Evolutionary conservation across 2,329 filamentous ascomycete genomes (phyloP), one percentile per base, ranked within the genome.

Genomic region (Alternaria brassicicola): DNA sequence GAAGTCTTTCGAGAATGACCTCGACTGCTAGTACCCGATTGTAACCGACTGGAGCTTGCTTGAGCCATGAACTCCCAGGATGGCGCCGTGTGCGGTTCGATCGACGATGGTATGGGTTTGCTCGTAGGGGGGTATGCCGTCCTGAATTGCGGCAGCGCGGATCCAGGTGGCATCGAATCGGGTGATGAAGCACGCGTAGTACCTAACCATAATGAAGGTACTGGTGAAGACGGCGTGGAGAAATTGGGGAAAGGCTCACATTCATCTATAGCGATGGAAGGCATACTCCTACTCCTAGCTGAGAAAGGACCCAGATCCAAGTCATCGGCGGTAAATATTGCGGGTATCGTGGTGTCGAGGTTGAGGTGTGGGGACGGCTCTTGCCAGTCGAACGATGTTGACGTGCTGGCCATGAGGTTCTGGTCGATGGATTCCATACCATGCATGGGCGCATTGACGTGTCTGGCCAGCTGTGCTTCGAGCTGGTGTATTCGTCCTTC

Each of bases 401-500:
- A 54, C 13, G 68, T 63, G n/a, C 63, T 56, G n/a, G 63, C 66
- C 59, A 72, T 62, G 33, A 74, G 56, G 48, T 62, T 68, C 35
- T 68, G 59, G 52, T 74, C 66, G 43, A 74, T 71, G 4, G 68
- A 68, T 52, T 76, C 74, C 74, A 77, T 73, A 9, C 73, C 74
- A 36, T 75, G 71, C 69, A 76, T 75, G 19, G 74, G 75, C 8
- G 72, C 68, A 55, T 69, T 75, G 1, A 76, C 71, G 28, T 76
- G 72, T 5, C 72, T 68, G 19, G 73, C 72, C 15, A 77, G 58
- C 48, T 77, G 75, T 5, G 75, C 71, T 48, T 77, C 75, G 9
- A 77, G 64, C 35, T 76, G 73, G 46, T 76, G 74, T 67, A 77
- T 77, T 65, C 75, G 72, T 58, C 67, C 69, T 55, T 76, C 75